phyloP scores from a whole-genome alignment of 345 rosid genomes.

The Salix brachista region DNA sequence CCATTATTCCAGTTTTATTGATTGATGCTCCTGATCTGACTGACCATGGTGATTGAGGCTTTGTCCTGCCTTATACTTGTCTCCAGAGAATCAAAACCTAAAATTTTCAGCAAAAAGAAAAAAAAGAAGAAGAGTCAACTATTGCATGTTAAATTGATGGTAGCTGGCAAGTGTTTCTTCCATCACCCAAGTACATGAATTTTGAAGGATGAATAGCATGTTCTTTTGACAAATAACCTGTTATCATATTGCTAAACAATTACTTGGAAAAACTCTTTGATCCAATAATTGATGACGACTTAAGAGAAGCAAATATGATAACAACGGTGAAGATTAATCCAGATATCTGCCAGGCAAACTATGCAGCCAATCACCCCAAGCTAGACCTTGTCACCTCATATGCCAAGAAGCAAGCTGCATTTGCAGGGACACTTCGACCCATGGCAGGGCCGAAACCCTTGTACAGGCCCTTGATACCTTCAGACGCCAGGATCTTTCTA shows the following conservation, averaged over 20 bases:
- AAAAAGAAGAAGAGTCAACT: background rate
- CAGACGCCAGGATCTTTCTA: slow-evolving; percentile 61
- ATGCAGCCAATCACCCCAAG: slow-evolving; percentile 46
- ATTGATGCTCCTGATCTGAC: background rate
- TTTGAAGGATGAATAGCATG: slow-evolving; percentile 4
- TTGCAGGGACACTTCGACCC: slow-evolving; percentile 94
- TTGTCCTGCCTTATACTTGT: background rate
- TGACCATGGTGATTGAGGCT: background rate
- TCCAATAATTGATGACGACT: slow-evolving; percentile 12
- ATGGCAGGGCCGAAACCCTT: slow-evolving; percentile 95
- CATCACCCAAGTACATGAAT: background rate
- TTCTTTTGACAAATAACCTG: background rate
- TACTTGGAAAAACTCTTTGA: background rate
- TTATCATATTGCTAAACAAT: slow-evolving; percentile 16
- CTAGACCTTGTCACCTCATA: slow-evolving; percentile 81
- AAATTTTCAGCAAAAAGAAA: background rate
- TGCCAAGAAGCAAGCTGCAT: slow-evolving; percentile 97
- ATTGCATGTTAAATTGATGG: background rate
- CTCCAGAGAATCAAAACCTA: background rate
- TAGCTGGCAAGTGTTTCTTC: slow-evolving; percentile 16
- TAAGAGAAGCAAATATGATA: slow-evolving; percentile 9
- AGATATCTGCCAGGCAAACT: background rate
- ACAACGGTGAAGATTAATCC: slow-evolving; percentile 2
- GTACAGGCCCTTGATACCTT: slow-evolving; percentile 90
- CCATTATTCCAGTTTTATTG: background rate